phyloP scores from a whole-genome alignment of 2,329 filamentous ascomycete genomes.

The Curvularia eragrostidis region DNA sequence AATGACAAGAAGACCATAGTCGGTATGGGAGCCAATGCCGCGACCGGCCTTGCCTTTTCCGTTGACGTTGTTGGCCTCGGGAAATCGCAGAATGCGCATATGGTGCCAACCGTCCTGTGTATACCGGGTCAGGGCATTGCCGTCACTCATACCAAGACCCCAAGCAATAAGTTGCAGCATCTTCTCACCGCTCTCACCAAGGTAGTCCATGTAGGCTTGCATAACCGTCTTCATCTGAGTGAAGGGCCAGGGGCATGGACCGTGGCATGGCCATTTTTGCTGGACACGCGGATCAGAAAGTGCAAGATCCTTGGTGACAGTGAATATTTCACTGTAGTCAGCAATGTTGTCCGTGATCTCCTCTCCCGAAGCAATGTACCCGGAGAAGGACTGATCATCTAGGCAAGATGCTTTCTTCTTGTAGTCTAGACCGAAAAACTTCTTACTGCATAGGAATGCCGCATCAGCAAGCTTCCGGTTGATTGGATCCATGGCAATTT shows the following conservation, averaged over 20 bases:
- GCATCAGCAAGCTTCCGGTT: conserved; percentile 18
- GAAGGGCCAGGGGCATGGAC: conserved; percentile 59
- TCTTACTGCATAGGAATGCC: conserved; percentile 14
- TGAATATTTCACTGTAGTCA: conserved; percentile 62
- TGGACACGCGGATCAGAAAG: conserved; percentile 51
- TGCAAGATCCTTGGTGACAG: conserved; percentile 58
- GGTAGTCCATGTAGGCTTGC: conserved; percentile 51
- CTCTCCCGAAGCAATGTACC: conserved; percentile 60
- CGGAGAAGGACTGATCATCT: conserved; percentile 56
- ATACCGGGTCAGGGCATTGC: conserved; percentile 52
- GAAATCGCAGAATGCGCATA: conserved; percentile 56
- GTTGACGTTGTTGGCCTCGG: conserved; percentile 49
- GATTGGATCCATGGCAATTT: conserved; percentile 19
- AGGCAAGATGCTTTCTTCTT: conserved; percentile 53
- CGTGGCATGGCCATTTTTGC: conserved; percentile 58
- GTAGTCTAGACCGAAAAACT: conserved; percentile 12
- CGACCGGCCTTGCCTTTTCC: conserved; percentile 59
- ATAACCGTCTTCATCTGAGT: conserved; percentile 52
- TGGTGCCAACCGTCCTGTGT: conserved; percentile 62
- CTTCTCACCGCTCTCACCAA: conserved; percentile 54
- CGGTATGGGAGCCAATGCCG: conserved; percentile 61
- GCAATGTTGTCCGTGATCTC: conserved; percentile 52
- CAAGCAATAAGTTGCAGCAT: conserved; percentile 57
- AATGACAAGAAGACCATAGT: conserved; percentile 61
- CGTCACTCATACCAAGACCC: conserved; percentile 51